These are phyloP conservation scores for Aspergillus heteromorphus DNA, from an alignment of 495 filamentous ascomycete species.

Conservation along the genomic window DNA sequence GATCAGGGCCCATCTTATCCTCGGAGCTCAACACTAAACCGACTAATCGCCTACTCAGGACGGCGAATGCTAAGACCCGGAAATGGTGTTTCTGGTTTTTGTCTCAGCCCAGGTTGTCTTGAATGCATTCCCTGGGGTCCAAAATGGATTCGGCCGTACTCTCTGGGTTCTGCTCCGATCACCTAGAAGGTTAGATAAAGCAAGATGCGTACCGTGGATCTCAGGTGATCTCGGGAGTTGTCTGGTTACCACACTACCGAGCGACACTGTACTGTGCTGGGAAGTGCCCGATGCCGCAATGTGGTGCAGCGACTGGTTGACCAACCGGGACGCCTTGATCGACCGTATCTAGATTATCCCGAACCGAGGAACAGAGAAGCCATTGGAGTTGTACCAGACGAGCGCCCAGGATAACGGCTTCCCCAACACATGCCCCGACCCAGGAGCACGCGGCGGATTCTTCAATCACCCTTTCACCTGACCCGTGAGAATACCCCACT, in stretches of 20 bases:
- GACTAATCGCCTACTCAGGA: neutral
- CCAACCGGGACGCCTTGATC: neutral
- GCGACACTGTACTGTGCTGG: neutral
- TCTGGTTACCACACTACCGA: neutral
- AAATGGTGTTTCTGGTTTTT: neutral
- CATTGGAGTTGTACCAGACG: slow-evolving; percentile 4
- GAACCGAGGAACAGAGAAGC: slow-evolving; percentile 1
- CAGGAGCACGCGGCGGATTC: neutral
- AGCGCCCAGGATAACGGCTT: slow-evolving; percentile 1
- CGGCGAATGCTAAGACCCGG: neutral
- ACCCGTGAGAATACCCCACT: neutral
- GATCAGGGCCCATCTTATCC: neutral
- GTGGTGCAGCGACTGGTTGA: neutral
- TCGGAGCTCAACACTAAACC: neutral
- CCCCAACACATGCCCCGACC: neutral
- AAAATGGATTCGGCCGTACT: neutral
- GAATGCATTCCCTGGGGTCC: neutral
- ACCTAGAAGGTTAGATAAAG: neutral
- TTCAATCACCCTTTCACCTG: neutral
- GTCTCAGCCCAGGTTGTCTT: neutral
- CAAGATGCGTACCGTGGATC: neutral
- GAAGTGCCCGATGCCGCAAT: neutral
- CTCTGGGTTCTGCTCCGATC: neutral
- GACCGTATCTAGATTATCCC: neutral
- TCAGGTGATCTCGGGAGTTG: neutral